phyloP scores from a whole-genome alignment of 768 basidiomycete species.

The Scleroderma citrinum region DNA sequence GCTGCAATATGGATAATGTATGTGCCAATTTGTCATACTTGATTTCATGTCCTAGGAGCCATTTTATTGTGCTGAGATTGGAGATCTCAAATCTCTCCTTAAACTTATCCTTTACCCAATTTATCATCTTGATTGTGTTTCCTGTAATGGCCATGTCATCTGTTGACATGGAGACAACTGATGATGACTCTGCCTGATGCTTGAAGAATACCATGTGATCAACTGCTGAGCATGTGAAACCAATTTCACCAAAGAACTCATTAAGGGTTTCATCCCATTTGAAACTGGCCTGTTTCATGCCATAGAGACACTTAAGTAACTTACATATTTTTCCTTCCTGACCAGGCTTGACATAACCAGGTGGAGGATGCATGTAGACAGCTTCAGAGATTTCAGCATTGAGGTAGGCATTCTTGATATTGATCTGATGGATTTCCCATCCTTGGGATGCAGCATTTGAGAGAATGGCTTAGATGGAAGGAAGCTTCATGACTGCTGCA shows the following conservation, averaged over 20 bases:
- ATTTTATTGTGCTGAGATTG: constrained; percentile 13
- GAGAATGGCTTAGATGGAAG: constrained; percentile 1
- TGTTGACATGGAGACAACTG: background rate
- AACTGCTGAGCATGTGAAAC: constrained; percentile 1
- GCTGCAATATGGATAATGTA: constrained; percentile 24
- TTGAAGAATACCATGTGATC: constrained; percentile 5
- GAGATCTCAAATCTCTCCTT: constrained; percentile 25
- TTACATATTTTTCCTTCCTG: constrained; percentile 11
- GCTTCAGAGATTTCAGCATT: constrained; percentile 11
- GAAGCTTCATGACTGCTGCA: constrained; percentile 20
- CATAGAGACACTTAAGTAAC: constrained; percentile 25
- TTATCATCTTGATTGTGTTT: background rate
- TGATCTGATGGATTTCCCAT: constrained; percentile 12
- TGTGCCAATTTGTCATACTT: constrained; percentile 9
- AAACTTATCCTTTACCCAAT: constrained; percentile 13
- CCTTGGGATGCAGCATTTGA: constrained; percentile 1
- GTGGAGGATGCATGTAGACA: constrained; percentile 20
- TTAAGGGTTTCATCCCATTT: constrained; percentile 17
- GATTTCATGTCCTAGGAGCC: constrained; percentile 31
- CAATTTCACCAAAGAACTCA: background rate
- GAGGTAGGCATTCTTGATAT: constrained; percentile 11
- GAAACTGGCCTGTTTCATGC: constrained; percentile 23
- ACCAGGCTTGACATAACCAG: constrained; percentile 10
- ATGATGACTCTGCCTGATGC: background rate
- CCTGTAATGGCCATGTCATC: constrained; percentile 4